phyloP scores from a whole-genome alignment of 2,329 filamentous ascomycete genomes.

The Plenodomus tracheiphilus region DNA sequence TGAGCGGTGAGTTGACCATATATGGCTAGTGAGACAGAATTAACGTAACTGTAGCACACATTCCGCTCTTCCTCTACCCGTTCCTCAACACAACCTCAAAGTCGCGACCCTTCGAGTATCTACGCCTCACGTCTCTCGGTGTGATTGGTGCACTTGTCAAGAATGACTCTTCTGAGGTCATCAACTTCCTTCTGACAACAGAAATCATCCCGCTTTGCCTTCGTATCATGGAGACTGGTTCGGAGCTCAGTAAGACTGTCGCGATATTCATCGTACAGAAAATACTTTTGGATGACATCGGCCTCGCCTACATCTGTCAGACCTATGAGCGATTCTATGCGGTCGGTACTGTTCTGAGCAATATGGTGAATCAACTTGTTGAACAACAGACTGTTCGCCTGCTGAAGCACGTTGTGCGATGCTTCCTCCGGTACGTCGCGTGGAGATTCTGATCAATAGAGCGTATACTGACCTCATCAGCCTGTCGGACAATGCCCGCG shows the following conservation, averaged over 20 bases:
- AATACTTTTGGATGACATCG: constrained; percentile 94
- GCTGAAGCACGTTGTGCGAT: constrained; percentile 95
- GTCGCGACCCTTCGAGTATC: constrained; percentile 94
- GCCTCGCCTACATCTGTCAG: constrained; percentile 96
- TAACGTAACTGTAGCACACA: constrained; percentile 69
- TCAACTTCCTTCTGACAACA: constrained; percentile 97
- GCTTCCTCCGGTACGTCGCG: constrained; percentile 79
- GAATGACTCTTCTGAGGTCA: constrained; percentile 97
- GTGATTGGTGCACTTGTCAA: constrained; percentile 97
- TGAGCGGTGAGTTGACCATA: constrained; percentile 69
- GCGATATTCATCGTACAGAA: constrained; percentile 99
- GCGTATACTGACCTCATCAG: constrained; percentile 52
- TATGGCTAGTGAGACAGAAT: constrained; percentile 1
- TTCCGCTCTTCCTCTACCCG: constrained; percentile 95
- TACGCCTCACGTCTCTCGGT: constrained; percentile 91
- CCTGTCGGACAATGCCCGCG: constrained; percentile 92
- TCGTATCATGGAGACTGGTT: constrained; percentile 98
- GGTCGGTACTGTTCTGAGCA: constrained; percentile 94
- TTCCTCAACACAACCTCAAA: constrained; percentile 99
- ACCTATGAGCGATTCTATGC: constrained; percentile 99
- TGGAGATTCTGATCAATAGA: background rate
- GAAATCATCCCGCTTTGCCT: constrained; percentile 98
- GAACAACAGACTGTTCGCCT: constrained; percentile 96
- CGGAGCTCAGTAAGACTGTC: constrained; percentile 96
- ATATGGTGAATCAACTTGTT: constrained; percentile 97